Conservation (phyloP, 2,329 filamentous ascomycete genomes). For the Claviceps humidiphila region DNA sequence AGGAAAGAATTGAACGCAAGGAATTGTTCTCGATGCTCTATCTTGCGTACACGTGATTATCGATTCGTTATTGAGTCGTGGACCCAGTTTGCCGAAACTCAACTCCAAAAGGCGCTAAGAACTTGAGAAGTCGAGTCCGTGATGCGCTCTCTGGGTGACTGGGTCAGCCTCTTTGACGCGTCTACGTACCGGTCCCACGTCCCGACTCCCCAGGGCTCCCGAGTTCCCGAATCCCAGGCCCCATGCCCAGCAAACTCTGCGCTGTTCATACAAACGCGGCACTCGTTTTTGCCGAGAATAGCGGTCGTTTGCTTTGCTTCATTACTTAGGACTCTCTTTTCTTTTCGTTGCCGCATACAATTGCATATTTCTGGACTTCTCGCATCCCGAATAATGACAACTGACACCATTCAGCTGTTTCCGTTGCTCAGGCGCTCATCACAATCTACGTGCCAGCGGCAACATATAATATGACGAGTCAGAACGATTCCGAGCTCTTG, state of each 20-base stretch:
- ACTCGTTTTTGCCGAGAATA: background rate
- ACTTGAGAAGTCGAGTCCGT: background rate
- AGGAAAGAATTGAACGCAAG: background rate
- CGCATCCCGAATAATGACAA: background rate
- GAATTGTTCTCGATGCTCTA: background rate
- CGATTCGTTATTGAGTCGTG: background rate
- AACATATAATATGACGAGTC: constrained; percentile 12
- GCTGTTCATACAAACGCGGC: background rate
- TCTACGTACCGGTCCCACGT: background rate
- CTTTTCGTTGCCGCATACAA: background rate
- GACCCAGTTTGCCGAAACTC: background rate
- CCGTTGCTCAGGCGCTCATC: background rate
- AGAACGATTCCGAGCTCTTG: constrained; percentile 12
- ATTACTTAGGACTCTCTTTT: background rate
- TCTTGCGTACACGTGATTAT: background rate
- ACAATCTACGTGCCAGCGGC: background rate
- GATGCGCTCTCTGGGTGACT: background rate
- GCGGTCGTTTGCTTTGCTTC: background rate
- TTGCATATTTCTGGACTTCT: background rate
- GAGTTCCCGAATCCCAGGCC: background rate
- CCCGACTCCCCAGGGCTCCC: background rate
- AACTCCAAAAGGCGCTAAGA: background rate
- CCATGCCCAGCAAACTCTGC: background rate
- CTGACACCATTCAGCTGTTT: background rate
- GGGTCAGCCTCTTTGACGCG: background rate